Base-by-base conservation (phyloP, 192 early-diverging fungal species). In the Glomus cerebriforme region DNA sequence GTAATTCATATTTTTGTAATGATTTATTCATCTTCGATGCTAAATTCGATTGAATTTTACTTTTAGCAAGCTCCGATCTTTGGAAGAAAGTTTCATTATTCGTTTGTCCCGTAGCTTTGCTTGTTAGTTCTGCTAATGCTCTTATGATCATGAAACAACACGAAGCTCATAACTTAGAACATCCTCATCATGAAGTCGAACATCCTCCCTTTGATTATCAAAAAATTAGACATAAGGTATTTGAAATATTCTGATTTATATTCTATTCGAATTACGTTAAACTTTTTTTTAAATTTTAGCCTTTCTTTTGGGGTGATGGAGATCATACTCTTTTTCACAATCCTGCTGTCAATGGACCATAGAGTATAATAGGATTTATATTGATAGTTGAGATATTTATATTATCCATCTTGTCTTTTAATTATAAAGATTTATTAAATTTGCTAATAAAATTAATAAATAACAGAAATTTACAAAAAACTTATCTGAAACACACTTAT, bases 61-160 rank as follows among this genome's bases (percentile, higher is more conserved):
- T 35, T 70, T 26, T 43, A 86, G 85, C 68, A 45, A 80, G 82
- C 72, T 77, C 82, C 26, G 69, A 82, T 70, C 78, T 80, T 74
- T 86, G 85, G 85, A 82, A 80, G 77, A 86, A 86, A 67, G 79
- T 86, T 15, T 82, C 85, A 26, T 75, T 86, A 69, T 83, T 82
- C 58, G 81, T 82, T 67, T 80, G 79, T 78, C 73, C 80, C 45
- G 79, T 82, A 37, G 79, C 81, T 29, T 22, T 86, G 67, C 13
- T 83, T 47, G 59, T 79, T 24, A 62, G 82, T 70, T 62, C 81
- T 47, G 80, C 79, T 60, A 86, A 86, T 78, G 81, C 85, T 58
- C 75, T 79, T 68, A 82, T 79, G 78, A 80, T 86, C 37, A 77
- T 65, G 34, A 71, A 79, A 27, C 82, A 81, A 83, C 85, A 86